A percentile compares a stretch with the other conserved stretches of the same genome.
These are phyloP conservation scores for Porcisia hertigi DNA, from an alignment of 208 protist species.

Conservation along the genomic window DNA sequence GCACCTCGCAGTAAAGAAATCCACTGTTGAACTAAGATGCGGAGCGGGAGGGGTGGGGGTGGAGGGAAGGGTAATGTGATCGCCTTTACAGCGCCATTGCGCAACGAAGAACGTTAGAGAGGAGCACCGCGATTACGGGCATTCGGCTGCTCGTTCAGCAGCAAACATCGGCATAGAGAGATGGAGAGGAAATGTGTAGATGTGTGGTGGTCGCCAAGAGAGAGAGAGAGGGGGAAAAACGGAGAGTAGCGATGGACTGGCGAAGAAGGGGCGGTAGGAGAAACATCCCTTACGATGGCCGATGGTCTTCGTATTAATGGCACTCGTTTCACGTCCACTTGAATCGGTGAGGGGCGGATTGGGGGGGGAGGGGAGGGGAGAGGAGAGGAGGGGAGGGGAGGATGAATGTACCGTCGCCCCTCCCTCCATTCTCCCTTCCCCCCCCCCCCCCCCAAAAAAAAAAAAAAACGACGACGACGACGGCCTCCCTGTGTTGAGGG, in stretches of 20 bases:
- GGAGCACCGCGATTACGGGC: not conserved
- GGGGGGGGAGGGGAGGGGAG: too few species aligned
- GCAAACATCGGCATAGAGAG: not conserved
- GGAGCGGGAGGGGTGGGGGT: not conserved
- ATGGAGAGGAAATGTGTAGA: not conserved
- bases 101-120: not conserved
- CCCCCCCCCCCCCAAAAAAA: too few species aligned
- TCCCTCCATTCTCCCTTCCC: too few species aligned
- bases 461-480: too few species aligned
- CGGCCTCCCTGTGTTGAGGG: too few species aligned
- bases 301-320: not conserved
- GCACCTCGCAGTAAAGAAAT: not conserved
- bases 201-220: not conserved
- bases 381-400: too few species aligned
- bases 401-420: too few species aligned
- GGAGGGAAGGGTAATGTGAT: not conserved
- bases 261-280: constrained; percentile 8
- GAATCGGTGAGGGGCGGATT: too few species aligned
- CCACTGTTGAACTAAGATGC: not conserved
- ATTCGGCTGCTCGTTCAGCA: too few species aligned
- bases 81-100: not conserved
- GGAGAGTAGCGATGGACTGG: not conserved
- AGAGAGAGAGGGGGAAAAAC: not conserved
- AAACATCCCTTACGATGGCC: not conserved
- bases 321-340: too few species aligned